These are phyloP conservation scores for Huntiella abstrusa DNA, from an alignment of 2,329 filamentous ascomycete species.

Conservation along the genomic window DNA sequence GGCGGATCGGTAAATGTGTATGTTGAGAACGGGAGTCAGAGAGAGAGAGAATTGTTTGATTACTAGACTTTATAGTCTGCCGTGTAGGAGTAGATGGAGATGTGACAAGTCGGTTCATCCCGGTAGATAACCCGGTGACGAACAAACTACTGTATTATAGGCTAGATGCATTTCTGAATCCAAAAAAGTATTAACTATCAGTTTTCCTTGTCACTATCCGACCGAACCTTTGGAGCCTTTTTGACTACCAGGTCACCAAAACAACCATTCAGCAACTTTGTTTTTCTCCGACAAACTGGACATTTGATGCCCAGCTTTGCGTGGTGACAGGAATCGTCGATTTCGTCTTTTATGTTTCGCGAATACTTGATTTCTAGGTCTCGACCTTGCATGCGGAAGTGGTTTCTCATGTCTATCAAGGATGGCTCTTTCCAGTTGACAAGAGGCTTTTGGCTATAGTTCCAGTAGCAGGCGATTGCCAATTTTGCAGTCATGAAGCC, in stretches of 20 bases:
- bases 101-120: neutral
- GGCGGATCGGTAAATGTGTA: constrained; percentile 42
- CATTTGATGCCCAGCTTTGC: neutral
- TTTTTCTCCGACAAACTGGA: neutral
- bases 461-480: constrained; percentile 17
- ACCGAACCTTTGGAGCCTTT: neutral
- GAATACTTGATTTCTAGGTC: too few species aligned
- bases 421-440: neutral
- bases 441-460: constrained; percentile 1
- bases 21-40: neutral
- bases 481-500: constrained; percentile 26
- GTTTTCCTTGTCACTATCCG: neutral
- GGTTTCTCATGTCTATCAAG: too few species aligned
- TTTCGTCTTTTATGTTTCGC: neutral
- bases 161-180: constrained; percentile 7
- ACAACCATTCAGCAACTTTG: neutral
- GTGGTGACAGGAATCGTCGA: neutral
- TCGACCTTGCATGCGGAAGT: too few species aligned
- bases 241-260: neutral
- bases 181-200: neutral
- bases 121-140: constrained; percentile 1
- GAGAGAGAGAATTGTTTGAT: neutral
- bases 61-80: neutral
- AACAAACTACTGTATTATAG: constrained; percentile 6
- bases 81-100: constrained; percentile 7